Evolutionary conservation across 352 stramenopile species (phyloP).

Genomic region (Globisporangium nodosum): DNA sequence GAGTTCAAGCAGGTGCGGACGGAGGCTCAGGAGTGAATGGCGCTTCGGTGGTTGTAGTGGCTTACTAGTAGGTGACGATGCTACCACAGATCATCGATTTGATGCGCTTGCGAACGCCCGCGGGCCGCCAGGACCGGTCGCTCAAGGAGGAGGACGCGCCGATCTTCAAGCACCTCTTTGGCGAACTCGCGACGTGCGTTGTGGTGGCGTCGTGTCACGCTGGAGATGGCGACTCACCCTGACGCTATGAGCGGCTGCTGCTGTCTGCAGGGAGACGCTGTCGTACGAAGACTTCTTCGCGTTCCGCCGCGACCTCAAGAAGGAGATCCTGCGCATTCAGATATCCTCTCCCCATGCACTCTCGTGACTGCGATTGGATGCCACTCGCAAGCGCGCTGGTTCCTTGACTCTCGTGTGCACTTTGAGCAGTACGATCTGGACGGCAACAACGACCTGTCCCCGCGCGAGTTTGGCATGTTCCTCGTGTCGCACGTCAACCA

Average conservation of each 20-base stretch:
- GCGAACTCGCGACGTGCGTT: constrained; percentile 60
- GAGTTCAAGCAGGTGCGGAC: constrained; percentile 77
- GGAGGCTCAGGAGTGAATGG: neutral
- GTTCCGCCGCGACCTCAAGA: constrained; percentile 69
- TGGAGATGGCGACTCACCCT: neutral
- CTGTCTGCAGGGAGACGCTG: constrained; percentile 46
- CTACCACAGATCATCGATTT: constrained; percentile 72
- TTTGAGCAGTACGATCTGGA: constrained; percentile 89
- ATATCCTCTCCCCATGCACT: constrained; percentile 48
- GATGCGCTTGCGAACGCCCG: constrained; percentile 71
- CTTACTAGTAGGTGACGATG: neutral
- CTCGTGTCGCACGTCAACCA: constrained; percentile 82
- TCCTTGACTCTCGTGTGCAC: constrained; percentile 52
- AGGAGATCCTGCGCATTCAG: constrained; percentile 86
- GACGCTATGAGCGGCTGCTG: neutral
- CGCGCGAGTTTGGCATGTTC: constrained; percentile 85
- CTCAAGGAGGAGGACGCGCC: constrained; percentile 70
- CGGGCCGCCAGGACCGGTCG: constrained; percentile 73
- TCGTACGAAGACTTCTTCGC: constrained; percentile 77
- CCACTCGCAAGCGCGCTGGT: neutral
- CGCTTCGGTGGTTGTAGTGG: neutral
- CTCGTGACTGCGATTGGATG: neutral
- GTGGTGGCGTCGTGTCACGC: neutral
- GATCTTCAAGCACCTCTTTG: constrained; percentile 85
- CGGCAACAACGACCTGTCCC: constrained; percentile 70